Evolutionary conservation across 2,329 filamentous ascomycete genomes (phyloP), one percentile per base, ranked within the genome.

Genomic region (Biscogniauxia marginata): DNA sequence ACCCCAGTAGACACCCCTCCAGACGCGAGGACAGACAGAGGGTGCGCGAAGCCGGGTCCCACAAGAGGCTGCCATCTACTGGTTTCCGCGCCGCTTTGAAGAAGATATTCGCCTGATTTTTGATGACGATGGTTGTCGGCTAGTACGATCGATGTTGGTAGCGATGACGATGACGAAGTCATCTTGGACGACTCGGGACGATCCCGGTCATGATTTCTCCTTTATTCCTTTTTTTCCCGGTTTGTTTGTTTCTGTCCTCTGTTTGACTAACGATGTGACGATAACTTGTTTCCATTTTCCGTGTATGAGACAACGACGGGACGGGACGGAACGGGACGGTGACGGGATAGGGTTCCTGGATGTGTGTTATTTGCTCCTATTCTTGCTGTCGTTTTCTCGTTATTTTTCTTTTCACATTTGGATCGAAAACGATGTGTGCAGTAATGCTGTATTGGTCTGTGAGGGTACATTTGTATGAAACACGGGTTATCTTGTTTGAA

Each of bases 21-120:
- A 46, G 72, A 67, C 60, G 74, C 70, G 44, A 70, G 73, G 62
- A 72, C 61, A 58, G 71, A 64, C 39, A 68, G 49, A 58, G 56
- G 39, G 53, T 60, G 30, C 57, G 63, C 20, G 64, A 63, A 18
- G 62, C 62, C 50, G 58, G 72, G 63, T 39, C 55, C 56, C 71
- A 69, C 57, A 70, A 74, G 58, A 71, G 72, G 55, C 46, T 47
- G 4, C 5, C 20, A 8, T 18, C 65, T 1, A 59, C 65, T 7
- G 73, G 73, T 1, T 54, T 77, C 53, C 71, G 70, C 56, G 71
- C 67, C 7, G 63, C 69, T n/a, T 68, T 76, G 39, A 76, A 73
- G 67, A 73, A 68, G 57, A 25, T 76, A 8, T 75, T 77, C 54
- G 9, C 44, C 6, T 46, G 18, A 46, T 21, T 16, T 19, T 20